These are phyloP conservation scores for Phytophthora meadii DNA, from an alignment of 352 stramenopile genomes.

Conservation along the genomic window DNA sequence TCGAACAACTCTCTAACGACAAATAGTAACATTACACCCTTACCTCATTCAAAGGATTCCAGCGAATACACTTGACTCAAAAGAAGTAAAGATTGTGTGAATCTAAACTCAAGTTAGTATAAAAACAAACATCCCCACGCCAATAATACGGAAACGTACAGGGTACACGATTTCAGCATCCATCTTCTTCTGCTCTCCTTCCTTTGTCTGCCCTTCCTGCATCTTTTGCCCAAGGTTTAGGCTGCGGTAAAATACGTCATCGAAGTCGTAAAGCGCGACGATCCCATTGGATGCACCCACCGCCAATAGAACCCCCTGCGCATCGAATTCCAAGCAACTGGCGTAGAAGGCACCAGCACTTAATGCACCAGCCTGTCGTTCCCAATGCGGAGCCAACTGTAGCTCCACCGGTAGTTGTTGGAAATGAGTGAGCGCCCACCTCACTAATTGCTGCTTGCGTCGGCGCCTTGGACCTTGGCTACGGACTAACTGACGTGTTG, in stretches of 20 bases:
- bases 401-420: constrained; percentile 51
- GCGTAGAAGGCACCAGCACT: constrained; percentile 50
- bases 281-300: constrained; percentile 71
- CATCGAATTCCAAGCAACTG: constrained; percentile 78
- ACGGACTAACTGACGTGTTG: constrained; percentile 6
- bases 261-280: constrained; percentile 82
- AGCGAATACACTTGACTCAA: constrained; percentile 75
- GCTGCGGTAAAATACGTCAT: constrained; percentile 71
- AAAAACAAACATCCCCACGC: neutral
- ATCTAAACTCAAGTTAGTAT: constrained; percentile 45
- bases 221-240: constrained; percentile 56
- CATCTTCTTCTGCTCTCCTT: constrained; percentile 2
- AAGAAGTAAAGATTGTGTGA: constrained; percentile 74
- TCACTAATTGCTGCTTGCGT: constrained; percentile 57
- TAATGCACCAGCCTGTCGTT: constrained; percentile 41
- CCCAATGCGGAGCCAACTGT: constrained; percentile 51
- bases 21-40: neutral
- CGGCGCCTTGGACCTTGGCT: constrained; percentile 25
- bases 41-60: constrained; percentile 80
- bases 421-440: constrained; percentile 64
- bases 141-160: constrained; percentile 26
- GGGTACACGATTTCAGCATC: constrained; percentile 40
- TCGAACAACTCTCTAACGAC: too few relatives aligned
- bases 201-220: neutral
- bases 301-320: constrained; percentile 68